Percentiles rank a stretch among this genome's conserved stretches.
phyloP scores from a whole-genome alignment of 2,329 filamentous ascomycete species.

The Diplodia corticola region DNA sequence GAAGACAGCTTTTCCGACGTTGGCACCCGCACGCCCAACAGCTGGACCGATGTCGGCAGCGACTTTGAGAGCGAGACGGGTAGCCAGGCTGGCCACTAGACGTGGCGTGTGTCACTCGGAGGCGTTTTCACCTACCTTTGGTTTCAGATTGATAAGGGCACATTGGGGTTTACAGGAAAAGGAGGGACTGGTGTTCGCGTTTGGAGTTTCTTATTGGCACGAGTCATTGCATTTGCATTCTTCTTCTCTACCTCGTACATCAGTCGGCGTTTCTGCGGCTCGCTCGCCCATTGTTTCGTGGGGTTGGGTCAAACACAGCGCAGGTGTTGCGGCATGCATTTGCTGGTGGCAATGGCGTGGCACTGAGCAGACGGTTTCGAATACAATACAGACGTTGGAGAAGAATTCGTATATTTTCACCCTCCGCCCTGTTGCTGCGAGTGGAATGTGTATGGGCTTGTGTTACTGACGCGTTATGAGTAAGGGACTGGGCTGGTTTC shows the following conservation, averaged over 20 bases:
- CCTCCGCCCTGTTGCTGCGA: not conserved
- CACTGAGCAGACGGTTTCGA: not conserved
- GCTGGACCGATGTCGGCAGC: conserved; percentile 44
- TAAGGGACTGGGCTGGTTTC: no score
- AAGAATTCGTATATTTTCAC: not conserved
- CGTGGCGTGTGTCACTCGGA: not conserved
- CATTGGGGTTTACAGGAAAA: not conserved
- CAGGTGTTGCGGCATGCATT: conserved; percentile 12
- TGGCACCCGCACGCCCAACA: conserved; percentile 38
- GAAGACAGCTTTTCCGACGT: conserved; percentile 37
- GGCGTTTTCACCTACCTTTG: conserved; percentile 10
- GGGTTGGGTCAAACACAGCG: not conserved
- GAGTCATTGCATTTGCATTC: not conserved
- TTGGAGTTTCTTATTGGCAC: not conserved
- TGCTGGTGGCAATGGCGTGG: not conserved
- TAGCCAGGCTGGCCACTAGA: conserved; percentile 15
- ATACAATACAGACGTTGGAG: not conserved
- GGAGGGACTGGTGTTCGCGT: not conserved
- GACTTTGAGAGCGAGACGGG: conserved; percentile 43
- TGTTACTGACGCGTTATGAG: no score
- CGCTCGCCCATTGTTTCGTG: not conserved
- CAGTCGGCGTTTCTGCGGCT: not conserved
- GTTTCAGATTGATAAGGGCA: conserved; percentile 7
- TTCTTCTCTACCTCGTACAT: not conserved
- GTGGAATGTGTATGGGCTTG: no score